These are phyloP conservation scores for Croton laevigatus DNA, from an alignment of 441 rosid species.

Conservation along the genomic window DNA sequence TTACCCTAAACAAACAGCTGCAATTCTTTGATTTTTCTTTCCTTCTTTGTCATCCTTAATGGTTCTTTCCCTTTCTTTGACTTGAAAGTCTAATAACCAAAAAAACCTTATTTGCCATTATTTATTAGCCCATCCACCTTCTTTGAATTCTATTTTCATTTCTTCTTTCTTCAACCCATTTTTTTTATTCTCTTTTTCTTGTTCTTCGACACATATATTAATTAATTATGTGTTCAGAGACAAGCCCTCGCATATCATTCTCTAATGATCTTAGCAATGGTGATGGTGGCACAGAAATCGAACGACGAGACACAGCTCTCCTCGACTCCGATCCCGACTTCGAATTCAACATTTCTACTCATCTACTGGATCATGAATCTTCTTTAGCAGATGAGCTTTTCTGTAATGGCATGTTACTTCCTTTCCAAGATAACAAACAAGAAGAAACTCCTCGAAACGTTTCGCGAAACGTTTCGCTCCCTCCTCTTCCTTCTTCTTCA, in stretches of 20 bases:
- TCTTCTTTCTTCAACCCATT: not conserved
- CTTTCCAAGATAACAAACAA: conserved; percentile 24
- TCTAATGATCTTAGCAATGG: conserved; percentile 50
- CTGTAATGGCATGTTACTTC: conserved; percentile 70
- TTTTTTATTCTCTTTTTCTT: not conserved
- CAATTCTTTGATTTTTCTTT: not conserved
- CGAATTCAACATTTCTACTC: conserved; percentile 55
- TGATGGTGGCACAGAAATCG: conserved; percentile 24
- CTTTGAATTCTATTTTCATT: conserved; percentile 27
- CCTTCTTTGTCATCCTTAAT: not conserved
- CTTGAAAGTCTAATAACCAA: conserved; percentile 4
- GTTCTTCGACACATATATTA: not conserved
- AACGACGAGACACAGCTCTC: conserved; percentile 45
- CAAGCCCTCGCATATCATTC: conserved; percentile 59
- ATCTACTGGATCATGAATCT: conserved; percentile 34
- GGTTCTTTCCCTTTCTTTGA: conserved; percentile 15
- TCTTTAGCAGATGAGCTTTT: conserved; percentile 78
- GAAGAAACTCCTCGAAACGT: conserved; percentile 26
- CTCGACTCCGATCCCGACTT: conserved; percentile 54
- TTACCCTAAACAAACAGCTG: not conserved
- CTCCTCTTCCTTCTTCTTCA: conserved; percentile 37
- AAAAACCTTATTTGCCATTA: not conserved
- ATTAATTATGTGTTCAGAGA: conserved; percentile 47
- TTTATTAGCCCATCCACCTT: conserved; percentile 26
- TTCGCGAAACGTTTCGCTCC: not conserved